Conservation (phyloP, 306 rosid species). For the Citrullus amarus region DNA sequence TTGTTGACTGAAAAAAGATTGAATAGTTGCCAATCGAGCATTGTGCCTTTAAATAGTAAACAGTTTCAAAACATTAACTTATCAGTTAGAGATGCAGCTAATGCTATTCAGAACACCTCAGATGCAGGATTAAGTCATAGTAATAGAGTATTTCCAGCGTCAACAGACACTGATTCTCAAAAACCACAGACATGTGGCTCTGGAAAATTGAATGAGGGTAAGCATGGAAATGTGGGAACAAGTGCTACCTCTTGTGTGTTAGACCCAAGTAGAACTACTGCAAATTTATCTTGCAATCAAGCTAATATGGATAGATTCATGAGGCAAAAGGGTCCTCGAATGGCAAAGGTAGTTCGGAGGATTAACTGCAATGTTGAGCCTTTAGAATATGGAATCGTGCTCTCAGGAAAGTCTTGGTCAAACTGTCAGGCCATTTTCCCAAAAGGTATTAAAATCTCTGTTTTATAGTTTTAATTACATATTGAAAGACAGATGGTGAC, state of each 20-base stretch:
- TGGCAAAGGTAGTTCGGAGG: conserved; percentile 90
- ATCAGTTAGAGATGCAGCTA: not conserved
- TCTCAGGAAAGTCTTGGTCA: conserved; percentile 89
- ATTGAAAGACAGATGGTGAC: not conserved
- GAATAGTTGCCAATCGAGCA: conserved; percentile 21
- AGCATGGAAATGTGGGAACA: conserved; percentile 32
- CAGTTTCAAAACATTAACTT: conserved; percentile 9
- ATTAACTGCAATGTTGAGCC: conserved; percentile 94
- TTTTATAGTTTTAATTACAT: not conserved
- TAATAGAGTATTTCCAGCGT: conserved; percentile 17
- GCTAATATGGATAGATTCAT: conserved; percentile 42
- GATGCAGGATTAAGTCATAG: conserved; percentile 22
- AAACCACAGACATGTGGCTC: conserved; percentile 29
- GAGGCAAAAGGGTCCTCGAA: conserved; percentile 94
- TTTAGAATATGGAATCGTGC: conserved; percentile 70
- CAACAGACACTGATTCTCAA: conserved; percentile 17
- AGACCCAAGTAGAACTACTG: conserved; percentile 39
- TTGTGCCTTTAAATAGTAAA: conserved; percentile 30
- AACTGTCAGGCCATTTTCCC: conserved; percentile 87
- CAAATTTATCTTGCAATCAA: conserved; percentile 39
- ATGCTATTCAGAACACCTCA: not conserved
- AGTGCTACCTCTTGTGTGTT: conserved; percentile 31
- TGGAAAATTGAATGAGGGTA: conserved; percentile 38
- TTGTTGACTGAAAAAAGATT: conserved; percentile 19
- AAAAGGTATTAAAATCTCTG: conserved; percentile 41